phyloP scores from a whole-genome alignment of 2,329 filamentous ascomycete species.

The Colletotrichum sp. region DNA sequence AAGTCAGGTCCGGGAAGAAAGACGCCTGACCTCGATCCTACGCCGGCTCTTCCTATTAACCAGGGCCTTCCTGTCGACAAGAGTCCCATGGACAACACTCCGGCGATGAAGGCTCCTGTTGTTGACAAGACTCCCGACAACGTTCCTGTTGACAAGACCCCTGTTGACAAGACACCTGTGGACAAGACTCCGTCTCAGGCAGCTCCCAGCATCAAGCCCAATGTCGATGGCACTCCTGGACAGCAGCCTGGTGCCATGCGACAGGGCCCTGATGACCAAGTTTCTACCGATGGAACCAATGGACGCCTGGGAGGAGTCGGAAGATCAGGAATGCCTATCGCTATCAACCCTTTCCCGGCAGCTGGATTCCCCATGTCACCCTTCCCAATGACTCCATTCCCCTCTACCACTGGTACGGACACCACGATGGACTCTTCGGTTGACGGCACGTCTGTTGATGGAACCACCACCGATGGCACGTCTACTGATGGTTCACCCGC shows the following conservation, averaged over 20 bases:
- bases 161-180: background rate
- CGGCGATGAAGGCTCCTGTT: background rate
- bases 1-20: background rate
- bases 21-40: background rate
- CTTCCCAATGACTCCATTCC: background rate
- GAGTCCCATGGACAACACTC: background rate
- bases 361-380: background rate
- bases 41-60: background rate
- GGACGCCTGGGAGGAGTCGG: background rate
- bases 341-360: background rate
- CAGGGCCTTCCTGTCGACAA: background rate
- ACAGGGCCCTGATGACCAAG: background rate
- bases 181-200: background rate
- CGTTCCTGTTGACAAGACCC: background rate
- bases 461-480: no score
- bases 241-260: background rate
- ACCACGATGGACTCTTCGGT: background rate
- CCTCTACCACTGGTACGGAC: background rate
- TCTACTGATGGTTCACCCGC: no score
- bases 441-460: background rate
- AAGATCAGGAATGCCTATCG: background rate
- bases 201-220: background rate
- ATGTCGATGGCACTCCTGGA: background rate
- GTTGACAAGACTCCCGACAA: background rate
- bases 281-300: accelerated